Conservation (phyloP, 1,284 basidiomycete species). For the Mycosarcoma mackinlayi region DNA sequence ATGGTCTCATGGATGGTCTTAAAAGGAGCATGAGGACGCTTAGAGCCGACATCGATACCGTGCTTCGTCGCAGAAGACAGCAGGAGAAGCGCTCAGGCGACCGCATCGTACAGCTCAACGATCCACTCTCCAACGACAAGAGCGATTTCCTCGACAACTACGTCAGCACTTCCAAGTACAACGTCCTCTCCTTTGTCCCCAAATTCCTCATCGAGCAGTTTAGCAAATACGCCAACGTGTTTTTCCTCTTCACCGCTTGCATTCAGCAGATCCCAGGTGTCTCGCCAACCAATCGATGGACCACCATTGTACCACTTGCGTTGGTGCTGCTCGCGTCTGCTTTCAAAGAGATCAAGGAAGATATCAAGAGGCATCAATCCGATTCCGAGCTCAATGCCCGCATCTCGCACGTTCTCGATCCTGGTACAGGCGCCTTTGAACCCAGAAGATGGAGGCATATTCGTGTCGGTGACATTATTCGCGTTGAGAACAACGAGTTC, state of each 20-base stretch:
- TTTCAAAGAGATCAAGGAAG: slow-evolving; percentile 95
- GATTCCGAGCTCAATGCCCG: slow-evolving; percentile 92
- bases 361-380: slow-evolving; percentile 95
- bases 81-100: slow-evolving; percentile 50
- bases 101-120: slow-evolving; percentile 62
- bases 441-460: slow-evolving; percentile 88
- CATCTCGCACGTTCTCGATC: slow-evolving; percentile 79
- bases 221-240: slow-evolving; percentile 97
- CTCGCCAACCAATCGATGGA: slow-evolving; percentile 94
- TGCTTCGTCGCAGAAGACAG: slow-evolving; percentile 48
- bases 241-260: slow-evolving; percentile 97
- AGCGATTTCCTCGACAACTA: slow-evolving; percentile 74
- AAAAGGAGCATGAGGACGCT: slow-evolving; percentile 47
- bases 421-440: slow-evolving; percentile 76
- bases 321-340: slow-evolving; percentile 94
- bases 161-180: slow-evolving; percentile 96
- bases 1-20: slow-evolving; percentile 47
- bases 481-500: slow-evolving; percentile 90
- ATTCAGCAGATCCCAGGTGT: slow-evolving; percentile 99
- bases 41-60: slow-evolving; percentile 47
- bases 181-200: slow-evolving; percentile 84
- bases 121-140: slow-evolving; percentile 60
- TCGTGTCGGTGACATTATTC: slow-evolving; percentile 88
- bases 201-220: slow-evolving; percentile 96
- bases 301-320: slow-evolving; percentile 90